Evolutionary conservation across 257 asterid species (phyloP), one percentile per base, ranked within the genome.

Genomic region (Gentiana macrophylla): DNA sequence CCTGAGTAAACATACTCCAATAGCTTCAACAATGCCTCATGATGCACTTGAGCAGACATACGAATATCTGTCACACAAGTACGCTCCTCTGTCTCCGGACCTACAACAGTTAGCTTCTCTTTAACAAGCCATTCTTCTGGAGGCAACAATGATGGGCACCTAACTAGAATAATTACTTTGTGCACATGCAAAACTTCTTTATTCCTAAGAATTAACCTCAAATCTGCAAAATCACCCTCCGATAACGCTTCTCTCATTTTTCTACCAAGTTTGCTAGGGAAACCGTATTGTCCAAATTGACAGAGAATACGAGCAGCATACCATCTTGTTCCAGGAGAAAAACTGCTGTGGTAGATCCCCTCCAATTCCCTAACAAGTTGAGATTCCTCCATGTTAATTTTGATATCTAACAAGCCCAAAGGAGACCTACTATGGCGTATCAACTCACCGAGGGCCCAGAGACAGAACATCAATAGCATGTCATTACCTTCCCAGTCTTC

Each of bases 401-500:
- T 69, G 64, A 55, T 34, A 15, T 63, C 65, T 64, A 60, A 63
- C 12, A 67, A 63, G 61, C 62, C 72, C 59, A 34, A 54, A 46
- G 49, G 33, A 46, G 65, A 64, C 48, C 64, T 61, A 48, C 60
- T 63, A 57, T 75, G 73, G 32, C 63, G 76, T 53, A 84, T 73
- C 85, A 91, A 74, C 78, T 83, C 92, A 3, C 83, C 80, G 49
- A 91, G 82, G 56, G 78, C 67, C 94, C 90, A 81, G 64, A 91
- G 79, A 67, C 90, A 70, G 67, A 76, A 80, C 63, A 87, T 73
- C 84, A 91, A 74, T 73, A 83, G 77, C 74, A 78, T 72, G 60
- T 91, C 94, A 57, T 81, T 84, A 62, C 95, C 94, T 76, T 87
- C 96, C 98, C 98, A 87, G 57, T 84, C 94, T 61, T 80, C 93